Conservation (phyloP, 1,139 yeast species). For the Zygosaccharomyces pseudobailii region DNA sequence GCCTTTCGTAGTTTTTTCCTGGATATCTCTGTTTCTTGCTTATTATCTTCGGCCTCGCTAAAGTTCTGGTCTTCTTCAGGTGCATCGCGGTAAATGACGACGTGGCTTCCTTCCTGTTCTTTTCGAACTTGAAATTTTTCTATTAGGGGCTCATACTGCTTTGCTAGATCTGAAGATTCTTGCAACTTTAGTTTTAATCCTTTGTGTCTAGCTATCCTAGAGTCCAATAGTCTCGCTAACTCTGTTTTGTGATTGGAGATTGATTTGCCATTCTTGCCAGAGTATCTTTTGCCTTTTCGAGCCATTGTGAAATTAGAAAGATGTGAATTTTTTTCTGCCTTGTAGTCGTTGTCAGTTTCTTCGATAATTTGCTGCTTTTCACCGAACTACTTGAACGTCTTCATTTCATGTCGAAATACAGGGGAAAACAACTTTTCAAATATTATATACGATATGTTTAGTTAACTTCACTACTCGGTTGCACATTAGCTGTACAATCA, state of each 20-base stretch:
- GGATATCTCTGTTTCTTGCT: conserved; percentile 10
- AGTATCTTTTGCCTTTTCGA: conserved; percentile 5
- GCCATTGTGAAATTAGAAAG: conserved; percentile 5
- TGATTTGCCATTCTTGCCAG: not conserved
- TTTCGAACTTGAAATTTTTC: conserved; percentile 6
- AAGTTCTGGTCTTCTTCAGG: no score
- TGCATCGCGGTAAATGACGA: not conserved
- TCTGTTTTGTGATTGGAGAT: conserved; percentile 2
- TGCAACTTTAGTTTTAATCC: not conserved
- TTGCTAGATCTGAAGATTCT: conserved; percentile 1
- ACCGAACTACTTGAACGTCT: no score
- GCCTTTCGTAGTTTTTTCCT: conserved; percentile 46
- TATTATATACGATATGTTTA: no score
- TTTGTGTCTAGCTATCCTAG: conserved; percentile 5
- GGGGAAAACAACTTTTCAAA: no score
- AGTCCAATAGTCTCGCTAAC: conserved; percentile 10
- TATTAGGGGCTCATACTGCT: conserved; percentile 7
- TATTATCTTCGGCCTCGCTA: not conserved
- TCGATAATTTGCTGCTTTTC: no score
- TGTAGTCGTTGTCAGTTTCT: no score
- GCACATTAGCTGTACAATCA: no score
- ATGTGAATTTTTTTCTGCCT: no score
- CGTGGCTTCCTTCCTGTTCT: not conserved
- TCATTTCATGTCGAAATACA: no score
- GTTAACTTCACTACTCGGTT: no score